phyloP scores from a whole-genome alignment of 2,329 filamentous ascomycete species.

The Gnomoniopsis sp. region DNA sequence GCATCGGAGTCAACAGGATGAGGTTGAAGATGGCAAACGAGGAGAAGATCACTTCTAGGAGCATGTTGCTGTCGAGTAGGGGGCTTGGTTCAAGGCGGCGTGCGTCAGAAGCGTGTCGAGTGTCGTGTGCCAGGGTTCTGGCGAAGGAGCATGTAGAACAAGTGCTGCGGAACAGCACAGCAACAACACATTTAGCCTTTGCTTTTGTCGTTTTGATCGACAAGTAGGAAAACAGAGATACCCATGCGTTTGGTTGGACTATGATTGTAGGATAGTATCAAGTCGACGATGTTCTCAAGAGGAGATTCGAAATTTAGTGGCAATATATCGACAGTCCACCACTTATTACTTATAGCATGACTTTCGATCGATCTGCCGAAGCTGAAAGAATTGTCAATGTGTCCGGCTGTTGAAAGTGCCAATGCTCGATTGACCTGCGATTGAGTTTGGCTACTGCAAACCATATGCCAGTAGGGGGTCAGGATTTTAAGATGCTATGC shows the following conservation, averaged over 20 bases:
- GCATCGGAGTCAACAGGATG: slow-evolving; percentile 1
- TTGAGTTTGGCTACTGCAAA: slow-evolving; percentile 5
- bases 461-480: not conserved
- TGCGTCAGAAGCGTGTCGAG: not conserved
- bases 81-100: not conserved
- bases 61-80: not conserved
- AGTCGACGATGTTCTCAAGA: not conserved
- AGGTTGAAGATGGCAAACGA: slow-evolving; percentile 3
- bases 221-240: not conserved
- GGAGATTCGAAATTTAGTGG: too few relatives aligned
- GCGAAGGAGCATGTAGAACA: not conserved
- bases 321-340: too few relatives aligned
- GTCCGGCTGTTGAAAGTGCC: not conserved
- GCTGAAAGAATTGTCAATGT: too few relatives aligned
- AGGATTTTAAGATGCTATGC: not conserved
- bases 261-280: not conserved
- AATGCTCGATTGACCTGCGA: slow-evolving; percentile 5
- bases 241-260: not conserved
- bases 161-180: not conserved
- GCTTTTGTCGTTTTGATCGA: not conserved
- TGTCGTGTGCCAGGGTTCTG: not conserved
- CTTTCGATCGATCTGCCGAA: too few relatives aligned
- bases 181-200: slow-evolving; percentile 5
- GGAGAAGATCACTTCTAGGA: slow-evolving; percentile 7
- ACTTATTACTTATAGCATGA: not conserved